Base-by-base conservation (phyloP, 352 stramenopile species). In the Phytopythium sindhum region DNA sequence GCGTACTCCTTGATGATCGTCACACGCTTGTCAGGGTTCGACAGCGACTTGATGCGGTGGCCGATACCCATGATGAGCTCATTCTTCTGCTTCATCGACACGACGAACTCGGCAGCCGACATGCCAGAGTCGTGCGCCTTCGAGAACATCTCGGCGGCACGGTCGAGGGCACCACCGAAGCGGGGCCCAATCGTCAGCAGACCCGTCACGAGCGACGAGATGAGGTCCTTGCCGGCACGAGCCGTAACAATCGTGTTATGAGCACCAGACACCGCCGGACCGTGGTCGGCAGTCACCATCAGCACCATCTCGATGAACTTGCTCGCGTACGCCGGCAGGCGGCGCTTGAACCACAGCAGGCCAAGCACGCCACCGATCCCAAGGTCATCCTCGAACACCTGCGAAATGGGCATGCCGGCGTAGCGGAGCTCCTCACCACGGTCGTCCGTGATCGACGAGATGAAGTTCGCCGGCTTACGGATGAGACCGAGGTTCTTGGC, bases 221-320 rank as follows among this genome's bases (percentile, higher is more conserved):
- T 97, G 39, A 98, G 77, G 69, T 99, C 96, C 81, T 99, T 99
- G 61, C 96, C 95, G 24, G 96, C 95, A 78, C 96, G 90, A 35
- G 96, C 89, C 64, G 91, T 93, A 44, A 93, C 85, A 66, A 99
- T 99, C 52, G 95, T 98, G 81, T 99, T 99, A 80, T 99, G 96
- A 15, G 96, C 96, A 60, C 96, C 96, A 37, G 93, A 97, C 28
- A 99, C 96, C 28, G 95, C 95, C 53, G 96, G 96, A 45, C 96
- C 96, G 79, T 99, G 96, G 77, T 99, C 96, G 37, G 96, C 96
- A 23, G 94, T 98, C 41, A 99, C 94, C 95, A 98, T 98, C 24
- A 99, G 81, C 61, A 98, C 93, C 93, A 98, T 98, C 79, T 99
- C 96, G 62, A 99, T 98, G 72, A 99, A 99, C 76, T 97, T 97